These are phyloP conservation scores for Lanmaoa pseudosensibilis DNA, from an alignment of 768 basidiomycete species.

Conservation along the genomic window DNA sequence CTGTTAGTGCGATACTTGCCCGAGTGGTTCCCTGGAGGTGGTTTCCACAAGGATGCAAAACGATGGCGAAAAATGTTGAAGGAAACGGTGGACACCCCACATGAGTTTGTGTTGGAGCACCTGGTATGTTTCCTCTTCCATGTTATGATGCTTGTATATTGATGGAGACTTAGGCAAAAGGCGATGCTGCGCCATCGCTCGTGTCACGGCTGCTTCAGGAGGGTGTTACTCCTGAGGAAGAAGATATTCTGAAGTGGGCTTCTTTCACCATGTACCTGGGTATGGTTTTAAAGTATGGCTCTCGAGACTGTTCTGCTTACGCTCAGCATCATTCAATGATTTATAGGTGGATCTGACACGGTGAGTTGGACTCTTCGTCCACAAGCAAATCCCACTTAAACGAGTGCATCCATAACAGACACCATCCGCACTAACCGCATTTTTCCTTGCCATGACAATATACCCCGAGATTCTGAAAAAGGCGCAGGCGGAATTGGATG, in stretches of 20 bases:
- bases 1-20: constrained; percentile 17
- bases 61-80: not conserved
- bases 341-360: constrained; percentile 28
- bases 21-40: constrained; percentile 23
- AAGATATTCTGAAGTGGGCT: constrained; percentile 15
- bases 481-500: constrained; percentile 16
- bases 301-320: not conserved
- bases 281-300: not conserved
- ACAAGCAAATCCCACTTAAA: not conserved
- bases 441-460: constrained; percentile 22
- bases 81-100: constrained; percentile 4
- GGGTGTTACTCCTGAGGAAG: constrained; percentile 8
- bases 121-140: constrained; percentile 1
- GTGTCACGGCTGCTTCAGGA: constrained; percentile 14
- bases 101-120: constrained; percentile 10
- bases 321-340: not conserved
- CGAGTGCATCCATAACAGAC: constrained; percentile 13
- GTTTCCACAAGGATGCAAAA: constrained; percentile 13
- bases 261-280: constrained; percentile 19
- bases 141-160: not conserved
- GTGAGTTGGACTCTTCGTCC: constrained; percentile 20
- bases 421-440: constrained; percentile 4
- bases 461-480: constrained; percentile 5
- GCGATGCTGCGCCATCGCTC: constrained; percentile 10
- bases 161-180: constrained; percentile 4